Conservation (phyloP, 352 stramenopile genomes). For the Elongisporangium undulatum region DNA sequence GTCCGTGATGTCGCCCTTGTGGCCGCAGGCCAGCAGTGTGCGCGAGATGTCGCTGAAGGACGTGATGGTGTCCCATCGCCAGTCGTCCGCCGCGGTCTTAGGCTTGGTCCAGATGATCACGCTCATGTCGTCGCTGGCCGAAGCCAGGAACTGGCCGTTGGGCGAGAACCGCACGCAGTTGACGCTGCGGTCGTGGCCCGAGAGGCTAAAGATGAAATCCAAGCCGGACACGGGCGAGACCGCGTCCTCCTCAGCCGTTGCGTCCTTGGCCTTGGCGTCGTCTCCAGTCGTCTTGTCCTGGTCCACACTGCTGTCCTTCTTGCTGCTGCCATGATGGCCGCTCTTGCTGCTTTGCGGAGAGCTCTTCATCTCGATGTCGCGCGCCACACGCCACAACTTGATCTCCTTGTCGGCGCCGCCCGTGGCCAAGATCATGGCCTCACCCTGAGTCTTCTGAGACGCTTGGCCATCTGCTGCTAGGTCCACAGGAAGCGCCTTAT, state of each 20-base stretch:
- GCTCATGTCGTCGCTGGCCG: constrained; percentile 85
- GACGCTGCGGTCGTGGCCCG: constrained; percentile 86
- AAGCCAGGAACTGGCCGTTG: constrained; percentile 79
- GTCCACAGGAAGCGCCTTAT: background rate
- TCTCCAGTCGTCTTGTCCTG: background rate
- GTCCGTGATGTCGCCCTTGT: constrained; percentile 91
- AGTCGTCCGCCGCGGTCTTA: constrained; percentile 64
- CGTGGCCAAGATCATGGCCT: constrained; percentile 50
- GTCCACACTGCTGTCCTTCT: background rate
- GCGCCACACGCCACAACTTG: constrained; percentile 72
- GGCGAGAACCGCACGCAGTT: constrained; percentile 92
- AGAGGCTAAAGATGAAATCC: constrained; percentile 81
- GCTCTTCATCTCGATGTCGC: constrained; percentile 8
- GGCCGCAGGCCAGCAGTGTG: constrained; percentile 67
- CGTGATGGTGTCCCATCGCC: constrained; percentile 73
- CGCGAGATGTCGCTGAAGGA: constrained; percentile 79
- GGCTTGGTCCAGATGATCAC: constrained; percentile 84
- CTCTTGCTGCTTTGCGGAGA: constrained; percentile 1
- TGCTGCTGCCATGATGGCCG: background rate
- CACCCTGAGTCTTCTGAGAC: background rate
- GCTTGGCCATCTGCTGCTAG: background rate
- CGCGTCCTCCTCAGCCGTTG: constrained; percentile 1
- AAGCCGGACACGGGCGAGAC: constrained; percentile 16
- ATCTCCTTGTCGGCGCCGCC: constrained; percentile 88
- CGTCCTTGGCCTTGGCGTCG: background rate